A percentile compares a stretch with the other conserved stretches of the same genome.
These are phyloP conservation scores for Phytophthora capsici DNA, from an alignment of 352 stramenopile species.

Conservation along the genomic window DNA sequence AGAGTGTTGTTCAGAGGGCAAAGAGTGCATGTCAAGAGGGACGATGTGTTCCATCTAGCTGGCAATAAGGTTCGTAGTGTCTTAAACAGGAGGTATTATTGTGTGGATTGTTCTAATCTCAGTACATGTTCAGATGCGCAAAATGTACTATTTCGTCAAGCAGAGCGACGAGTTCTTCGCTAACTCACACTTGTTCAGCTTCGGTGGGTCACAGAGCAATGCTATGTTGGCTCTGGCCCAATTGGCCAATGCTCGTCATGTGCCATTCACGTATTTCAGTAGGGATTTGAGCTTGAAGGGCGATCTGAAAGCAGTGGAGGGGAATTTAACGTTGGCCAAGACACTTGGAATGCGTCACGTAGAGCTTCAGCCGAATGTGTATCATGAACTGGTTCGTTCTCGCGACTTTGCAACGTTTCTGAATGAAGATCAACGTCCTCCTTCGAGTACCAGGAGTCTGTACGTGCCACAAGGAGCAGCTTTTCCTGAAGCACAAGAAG, in stretches of 20 bases:
- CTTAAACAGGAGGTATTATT: no score
- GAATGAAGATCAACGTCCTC: constrained; percentile 3
- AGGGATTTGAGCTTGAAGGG: constrained; percentile 39
- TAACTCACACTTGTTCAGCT: constrained; percentile 75
- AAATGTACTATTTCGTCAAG: constrained; percentile 80
- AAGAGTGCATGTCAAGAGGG: constrained; percentile 83
- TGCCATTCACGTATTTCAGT: constrained; percentile 90
- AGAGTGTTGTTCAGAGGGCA: constrained; percentile 70
- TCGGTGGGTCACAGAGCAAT: constrained; percentile 84
- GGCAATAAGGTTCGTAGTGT: constrained; percentile 74
- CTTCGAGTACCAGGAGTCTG: constrained; percentile 28
- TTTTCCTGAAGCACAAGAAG: constrained; percentile 62
- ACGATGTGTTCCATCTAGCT: constrained; percentile 81
- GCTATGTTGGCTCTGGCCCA: constrained; percentile 88
- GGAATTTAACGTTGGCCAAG: constrained; percentile 57
- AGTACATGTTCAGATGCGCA: constrained; percentile 66
- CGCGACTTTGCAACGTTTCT: constrained; percentile 46
- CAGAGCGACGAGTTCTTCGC: constrained; percentile 66
- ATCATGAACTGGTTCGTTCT: constrained; percentile 50
- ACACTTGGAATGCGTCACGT: constrained; percentile 76
- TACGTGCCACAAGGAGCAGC: constrained; percentile 79
- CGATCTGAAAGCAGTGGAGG: constrained; percentile 3
- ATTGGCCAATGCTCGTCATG: constrained; percentile 64
- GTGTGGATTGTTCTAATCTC: background rate
- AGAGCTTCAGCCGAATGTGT: constrained; percentile 47